Conservation (phyloP, 129 eudicot species). For the Cynara cardunculus region DNA sequence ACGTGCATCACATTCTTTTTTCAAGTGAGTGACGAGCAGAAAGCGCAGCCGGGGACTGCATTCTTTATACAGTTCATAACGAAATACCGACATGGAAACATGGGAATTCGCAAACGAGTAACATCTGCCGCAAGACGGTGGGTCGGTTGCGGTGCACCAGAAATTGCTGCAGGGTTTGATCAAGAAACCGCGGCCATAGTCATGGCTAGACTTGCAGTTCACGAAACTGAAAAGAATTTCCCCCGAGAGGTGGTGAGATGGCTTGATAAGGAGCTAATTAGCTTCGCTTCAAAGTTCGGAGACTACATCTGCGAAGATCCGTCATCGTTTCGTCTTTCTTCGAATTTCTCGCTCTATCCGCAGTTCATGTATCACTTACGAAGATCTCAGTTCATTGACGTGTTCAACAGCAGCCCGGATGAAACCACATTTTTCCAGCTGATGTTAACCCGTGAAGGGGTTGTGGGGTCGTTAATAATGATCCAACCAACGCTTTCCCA, state of each 20-base stretch:
- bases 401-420: constrained; percentile 89
- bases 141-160: constrained; percentile 70
- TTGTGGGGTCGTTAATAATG: constrained; percentile 80
- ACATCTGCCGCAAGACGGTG: constrained; percentile 91
- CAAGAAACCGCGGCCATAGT: constrained; percentile 92
- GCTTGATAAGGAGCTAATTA: constrained; percentile 71
- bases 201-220: constrained; percentile 81
- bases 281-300: constrained; percentile 76
- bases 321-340: constrained; percentile 74
- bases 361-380: constrained; percentile 89
- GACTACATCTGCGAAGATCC: constrained; percentile 92
- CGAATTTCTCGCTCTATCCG: constrained; percentile 83
- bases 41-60: constrained; percentile 65
- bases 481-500: constrained; percentile 87
- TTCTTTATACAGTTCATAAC: constrained; percentile 90
- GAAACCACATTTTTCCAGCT: constrained; percentile 85
- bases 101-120: constrained; percentile 79
- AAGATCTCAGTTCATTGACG: constrained; percentile 87
- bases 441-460: constrained; percentile 94
- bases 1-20: constrained; percentile 92
- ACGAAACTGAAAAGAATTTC: constrained; percentile 46
- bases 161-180: constrained; percentile 84
- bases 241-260: constrained; percentile 71
- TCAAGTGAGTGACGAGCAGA: constrained; percentile 60
- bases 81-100: constrained; percentile 60